Evolutionary conservation across 495 filamentous ascomycete species (phyloP), one percentile per base, ranked within the genome.

Genomic region (Acidomyces sp.): DNA sequence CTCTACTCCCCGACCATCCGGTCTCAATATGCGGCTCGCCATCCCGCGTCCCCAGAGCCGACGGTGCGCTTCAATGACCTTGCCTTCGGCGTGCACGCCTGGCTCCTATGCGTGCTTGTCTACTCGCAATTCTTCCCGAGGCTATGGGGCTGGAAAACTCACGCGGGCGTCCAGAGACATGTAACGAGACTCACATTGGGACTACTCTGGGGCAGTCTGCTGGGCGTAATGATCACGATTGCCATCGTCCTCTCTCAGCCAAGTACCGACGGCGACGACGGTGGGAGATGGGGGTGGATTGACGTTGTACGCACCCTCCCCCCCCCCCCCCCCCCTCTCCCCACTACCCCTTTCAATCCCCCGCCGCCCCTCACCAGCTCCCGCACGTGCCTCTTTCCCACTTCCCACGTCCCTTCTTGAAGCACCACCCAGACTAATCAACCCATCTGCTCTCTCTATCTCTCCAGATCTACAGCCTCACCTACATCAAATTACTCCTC

Each of bases 1-100:
- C 74, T 87, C 34, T 90, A 74, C 53, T 93, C 84, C 6, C 69
- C 81, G 1, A 54, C 75, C 4, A 80, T 97, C 34, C 77, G 79
- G 9, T 55, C 63, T 6, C 80, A 97, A 57, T 97, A 97, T 63
- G 85, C 83, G 5, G 68, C 69, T n/a, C 74, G 92, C 22, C 71
- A 96, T 53, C 76, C 77, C 1, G 52, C 66, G 11, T 69, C 75
- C 0, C 70, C 78, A 11, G 74, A 79, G 22, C 80, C 87, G 1
- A 93, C 86, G 0, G 87, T 94, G 19, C 74, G 78, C 22, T 74
- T 81, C 57, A 97, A 96, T 55, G 90, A 97, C 58, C 66, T 97
- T 18, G 76, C 77, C 1, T 97, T 94, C 55, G 83, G 83, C 2
- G 59, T 70, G 3, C 87, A 95, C 58, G 87, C 80, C 15, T 62